These are phyloP conservation scores for Russula compacta DNA, from an alignment of 768 basidiomycete genomes.

Conservation along the genomic window DNA sequence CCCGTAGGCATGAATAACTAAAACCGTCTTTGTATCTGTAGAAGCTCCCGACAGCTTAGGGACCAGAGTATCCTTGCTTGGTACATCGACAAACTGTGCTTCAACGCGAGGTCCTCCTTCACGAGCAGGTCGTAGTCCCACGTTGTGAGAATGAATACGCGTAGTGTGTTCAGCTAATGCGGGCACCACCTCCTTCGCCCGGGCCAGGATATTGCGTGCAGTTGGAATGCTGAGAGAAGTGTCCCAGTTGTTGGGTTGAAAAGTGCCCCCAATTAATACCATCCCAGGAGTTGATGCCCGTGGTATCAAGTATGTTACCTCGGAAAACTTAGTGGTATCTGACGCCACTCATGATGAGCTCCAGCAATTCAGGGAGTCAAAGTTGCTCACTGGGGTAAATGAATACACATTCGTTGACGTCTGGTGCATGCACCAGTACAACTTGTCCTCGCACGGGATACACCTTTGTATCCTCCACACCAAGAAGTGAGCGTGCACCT, in stretches of 20 bases:
- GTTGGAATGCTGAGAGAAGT: conserved; percentile 35
- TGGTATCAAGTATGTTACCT: conserved; percentile 53
- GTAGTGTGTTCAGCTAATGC: conserved; percentile 29
- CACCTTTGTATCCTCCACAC: conserved; percentile 67
- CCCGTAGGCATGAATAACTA: conserved; percentile 51
- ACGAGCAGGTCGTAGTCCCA: conserved; percentile 49
- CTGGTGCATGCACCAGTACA: conserved; percentile 62
- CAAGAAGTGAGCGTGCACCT: conserved; percentile 67
- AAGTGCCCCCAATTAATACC: conserved; percentile 51
- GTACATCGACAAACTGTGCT: conserved; percentile 33
- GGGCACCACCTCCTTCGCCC: conserved; percentile 35
- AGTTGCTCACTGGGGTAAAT: not conserved
- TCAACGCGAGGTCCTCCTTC: conserved; percentile 51
- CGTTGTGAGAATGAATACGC: conserved; percentile 44
- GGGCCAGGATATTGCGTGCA: conserved; percentile 38
- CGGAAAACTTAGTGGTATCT: conserved; percentile 12
- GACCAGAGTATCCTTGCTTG: conserved; percentile 24
- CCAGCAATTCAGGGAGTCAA: not conserved
- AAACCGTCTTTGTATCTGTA: conserved; percentile 22
- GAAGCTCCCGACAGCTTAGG: conserved; percentile 18
- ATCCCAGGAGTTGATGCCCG: conserved; percentile 39
- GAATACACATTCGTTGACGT: conserved; percentile 36
- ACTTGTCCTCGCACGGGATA: conserved; percentile 82
- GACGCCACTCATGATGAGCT: not conserved
- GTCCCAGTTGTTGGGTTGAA: conserved; percentile 41